Evolutionary conservation across 75 land plant species (phyloP), one percentile per base, ranked within the genome.

Genomic region (Pinus tabuliformis): DNA sequence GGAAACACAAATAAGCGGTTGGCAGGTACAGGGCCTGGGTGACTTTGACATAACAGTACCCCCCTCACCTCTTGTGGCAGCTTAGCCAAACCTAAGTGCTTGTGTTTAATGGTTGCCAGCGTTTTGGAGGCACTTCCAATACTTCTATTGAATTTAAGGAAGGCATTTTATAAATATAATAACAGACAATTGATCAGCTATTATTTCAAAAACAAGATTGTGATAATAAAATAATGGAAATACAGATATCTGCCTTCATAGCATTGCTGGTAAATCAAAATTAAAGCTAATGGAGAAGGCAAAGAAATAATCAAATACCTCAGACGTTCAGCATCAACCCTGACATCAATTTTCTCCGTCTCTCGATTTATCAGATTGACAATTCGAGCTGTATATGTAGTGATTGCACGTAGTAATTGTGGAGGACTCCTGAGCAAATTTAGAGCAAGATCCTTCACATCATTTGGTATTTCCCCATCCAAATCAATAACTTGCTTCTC

Each of bases 291-390:
- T 16, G 18, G 7, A 33, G 12, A 22, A 66, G 49, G 12, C 26
- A 68, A 71, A 26, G 30, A 9, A 75, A 60, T 15, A 13, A 62
- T 58, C 54, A n/a, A 36, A 45, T 57, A 97, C 99, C 99, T 92
- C 63, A 97, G 76, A 11, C 88, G 84, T 83, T 97, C 99, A 24
- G 99, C 97, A 89, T 97, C 99, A 75, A 98, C 98, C 88, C 90
- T 87, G 70, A 92, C 87, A 75, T 97, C 99, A 82, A 95, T 89
- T 81, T 94, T 97, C 75, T 97, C 98, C 39, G 86, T 92, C 77
- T 97, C 99, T 74, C 82, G 78, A 39, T 76, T 79, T 63, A 97
- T 82, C 58, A 91, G 76, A 54, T 87, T 75, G 62, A 89, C 94
- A 72, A 97, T 72, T 57, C 92, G 78, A 58, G 74, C 66, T 54